Percentiles rank a stretch among this genome's conserved stretches.
These are phyloP conservation scores for Fusarium oligoseptatum DNA, from an alignment of 2,329 filamentous ascomycete species.

Conservation along the genomic window DNA sequence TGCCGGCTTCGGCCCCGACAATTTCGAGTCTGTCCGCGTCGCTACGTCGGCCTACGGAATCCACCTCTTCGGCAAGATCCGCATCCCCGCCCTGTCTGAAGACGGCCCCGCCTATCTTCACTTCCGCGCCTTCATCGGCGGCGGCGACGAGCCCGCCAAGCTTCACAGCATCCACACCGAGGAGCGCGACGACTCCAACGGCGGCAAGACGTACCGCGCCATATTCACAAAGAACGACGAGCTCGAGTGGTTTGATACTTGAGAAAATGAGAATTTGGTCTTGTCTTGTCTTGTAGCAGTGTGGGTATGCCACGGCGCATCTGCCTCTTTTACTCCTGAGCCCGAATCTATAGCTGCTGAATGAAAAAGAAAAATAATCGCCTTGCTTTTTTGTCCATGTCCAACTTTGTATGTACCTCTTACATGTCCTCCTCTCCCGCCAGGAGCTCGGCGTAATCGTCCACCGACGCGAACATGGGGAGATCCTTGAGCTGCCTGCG, in stretches of 20 bases:
- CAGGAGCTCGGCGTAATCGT: slow-evolving; percentile 92
- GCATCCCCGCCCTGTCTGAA: slow-evolving; percentile 59
- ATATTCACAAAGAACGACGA: slow-evolving; percentile 92
- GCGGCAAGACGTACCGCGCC: slow-evolving; percentile 93
- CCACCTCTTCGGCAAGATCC: slow-evolving; percentile 82
- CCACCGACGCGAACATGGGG: slow-evolving; percentile 91
- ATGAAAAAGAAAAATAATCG: slow-evolving; percentile 35
- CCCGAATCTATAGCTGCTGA: slow-evolving; percentile 27
- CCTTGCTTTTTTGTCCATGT: slow-evolving; percentile 22
- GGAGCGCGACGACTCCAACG: slow-evolving; percentile 92
- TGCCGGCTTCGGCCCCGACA: slow-evolving; percentile 83
- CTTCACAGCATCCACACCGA: slow-evolving; percentile 92
- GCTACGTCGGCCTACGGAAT: slow-evolving; percentile 87
- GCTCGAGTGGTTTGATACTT: slow-evolving; percentile 73
- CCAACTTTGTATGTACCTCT: slow-evolving; percentile 5
- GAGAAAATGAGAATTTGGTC: slow-evolving; percentile 23
- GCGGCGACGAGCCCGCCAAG: slow-evolving; percentile 83
- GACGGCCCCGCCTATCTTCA: slow-evolving; percentile 80
- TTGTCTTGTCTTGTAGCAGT: slow-evolving; percentile 7
- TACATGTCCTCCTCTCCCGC: slow-evolving; percentile 74
- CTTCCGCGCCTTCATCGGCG: slow-evolving; percentile 89
- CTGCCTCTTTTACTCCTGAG: slow-evolving; percentile 35
- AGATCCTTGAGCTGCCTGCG: slow-evolving; percentile 89
- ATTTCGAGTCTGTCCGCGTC: slow-evolving; percentile 92
- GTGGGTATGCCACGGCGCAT: slow-evolving; percentile 16